Base-by-base conservation (phyloP, 78 protist species). In the Dictyostelium firmibasis region DNA sequence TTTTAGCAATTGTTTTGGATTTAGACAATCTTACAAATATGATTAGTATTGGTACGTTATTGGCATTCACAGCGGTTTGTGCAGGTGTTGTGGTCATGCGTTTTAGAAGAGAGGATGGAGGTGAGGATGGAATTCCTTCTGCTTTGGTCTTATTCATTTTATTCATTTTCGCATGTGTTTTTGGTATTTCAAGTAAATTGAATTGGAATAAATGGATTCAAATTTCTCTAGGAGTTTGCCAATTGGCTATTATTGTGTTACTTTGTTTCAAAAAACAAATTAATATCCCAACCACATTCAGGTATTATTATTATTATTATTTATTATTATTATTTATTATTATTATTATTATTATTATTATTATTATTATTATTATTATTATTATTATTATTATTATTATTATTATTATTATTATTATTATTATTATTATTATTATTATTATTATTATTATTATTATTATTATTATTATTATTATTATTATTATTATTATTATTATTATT, bases 41-140 rank as follows among this genome's bases (percentile, higher is more conserved):
- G 97, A 94, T 94, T 78, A 36, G 75, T 67, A 72, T 94, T 81
- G 97, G 97, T 43, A 94, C 97, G 18, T 79, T 94, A 23, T 79
- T 94, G 20, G 97, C 97, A 23, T 94, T 94, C 25, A 89, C 93
- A 43, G 97, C 91, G 20, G 97, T 94, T 35, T 94, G 97, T 83
- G 87, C 92, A 6, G 97, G 97, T 70, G 83, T 87, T 53, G 82
- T 94, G 3, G 76, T 94, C 10, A 23, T 94, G 74, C 23, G 93
- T 25, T 86, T 41, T 13, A 75, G 93, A 60, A 57, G 9, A 57
- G 85, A 81, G n/a, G 47, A 81, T 81, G 85, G 85, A 13, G 70
- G 33, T 16, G 85, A 81, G 31, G 29, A 25, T 9, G 31, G 44
- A 6, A 13, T 81, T 53, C 72, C 64, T 53, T 81, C 85, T 25